These are phyloP conservation scores for Huntiella savannae DNA, from an alignment of 2,329 filamentous ascomycete species.

Conservation along the genomic window DNA sequence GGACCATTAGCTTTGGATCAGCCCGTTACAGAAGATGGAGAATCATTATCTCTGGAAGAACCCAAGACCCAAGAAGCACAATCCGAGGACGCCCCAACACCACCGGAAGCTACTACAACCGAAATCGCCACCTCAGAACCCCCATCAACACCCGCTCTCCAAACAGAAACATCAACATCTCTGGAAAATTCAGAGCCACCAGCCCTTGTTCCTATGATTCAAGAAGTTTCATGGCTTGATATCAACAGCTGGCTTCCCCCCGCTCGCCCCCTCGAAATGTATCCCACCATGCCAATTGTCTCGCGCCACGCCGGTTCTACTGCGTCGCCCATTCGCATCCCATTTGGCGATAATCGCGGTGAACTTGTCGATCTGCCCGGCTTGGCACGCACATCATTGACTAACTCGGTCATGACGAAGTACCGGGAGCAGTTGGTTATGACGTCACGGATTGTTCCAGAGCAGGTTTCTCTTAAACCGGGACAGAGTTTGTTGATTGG, in stretches of 20 bases:
- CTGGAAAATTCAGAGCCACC: background rate
- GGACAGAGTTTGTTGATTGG: slow-evolving; percentile 69
- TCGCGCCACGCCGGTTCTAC: slow-evolving; percentile 83
- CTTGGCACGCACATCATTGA: slow-evolving; percentile 53
- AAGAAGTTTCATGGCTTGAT: slow-evolving; percentile 17
- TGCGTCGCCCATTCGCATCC: slow-evolving; percentile 81
- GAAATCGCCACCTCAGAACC: background rate
- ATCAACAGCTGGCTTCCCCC: slow-evolving; percentile 52
- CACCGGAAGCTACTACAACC: no score
- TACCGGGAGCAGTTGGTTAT: slow-evolving; percentile 55
- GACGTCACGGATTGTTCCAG: slow-evolving; percentile 53
- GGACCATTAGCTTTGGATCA: no score
- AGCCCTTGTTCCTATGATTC: slow-evolving; percentile 12
- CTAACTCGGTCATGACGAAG: slow-evolving; percentile 48
- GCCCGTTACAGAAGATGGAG: no score
- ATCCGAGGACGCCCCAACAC: no score
- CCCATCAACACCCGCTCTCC: background rate
- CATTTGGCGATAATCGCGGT: slow-evolving; percentile 68
- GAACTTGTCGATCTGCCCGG: slow-evolving; percentile 90
- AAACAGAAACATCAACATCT: background rate
- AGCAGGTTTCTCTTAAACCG: slow-evolving; percentile 53
- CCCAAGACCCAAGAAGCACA: no score
- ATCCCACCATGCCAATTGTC: slow-evolving; percentile 68
- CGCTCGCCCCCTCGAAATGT: slow-evolving; percentile 50
- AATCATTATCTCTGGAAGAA: no score